Evolutionary conservation across 2,329 filamentous ascomycete species (phyloP), one percentile per base, ranked within the genome.

Genomic region (Acrocalymma vagum): DNA sequence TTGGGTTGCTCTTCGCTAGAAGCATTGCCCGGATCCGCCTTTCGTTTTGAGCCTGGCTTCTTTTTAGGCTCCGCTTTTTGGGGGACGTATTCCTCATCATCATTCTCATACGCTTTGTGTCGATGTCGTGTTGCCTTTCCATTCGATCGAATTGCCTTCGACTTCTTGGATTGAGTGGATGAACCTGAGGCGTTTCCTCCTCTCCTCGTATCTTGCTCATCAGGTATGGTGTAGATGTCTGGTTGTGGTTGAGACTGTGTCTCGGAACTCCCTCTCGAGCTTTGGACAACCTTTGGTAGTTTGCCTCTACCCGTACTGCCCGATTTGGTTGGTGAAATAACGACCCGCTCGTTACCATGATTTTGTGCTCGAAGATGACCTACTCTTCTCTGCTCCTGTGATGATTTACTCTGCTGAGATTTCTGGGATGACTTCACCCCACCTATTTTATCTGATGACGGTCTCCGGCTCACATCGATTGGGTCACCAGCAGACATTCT

Each of bases 231-330:
- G n/a, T 45, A 29, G 3, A 29, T 28, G 6, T 45, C 38, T 8
- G 31, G n/a, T 17, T 39, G 45, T 26, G 42, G 8, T 7, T 29
- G 31, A 9, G 38, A 23, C 20, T 40, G 34, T 22, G 38, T 38
- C 6, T 42, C 42, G n/a, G 38, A 40, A 9, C 41, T 49, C 7
- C 39, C 29, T 20, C 56, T 61, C 15, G 37, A 36, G 4, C 34
- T 40, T 15, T 45, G 40, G 9, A 55, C 53, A 6, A 59, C 33
- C 14, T 29, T 50, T 10, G 46, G 47, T 25, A 58, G 23, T 20
- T 56, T 59, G 20, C 53, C 53, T 8, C 48, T 54, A 28, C 29
- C 15, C 17, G 18, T n/a, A 26, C 26, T 13, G 23, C 23, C 20
- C 20, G 36, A 23, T 45, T 48, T 24, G 23, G 7, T 13, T 17